phyloP scores from a whole-genome alignment of 2,329 filamentous ascomycete species.

The Penicillium sp. region DNA sequence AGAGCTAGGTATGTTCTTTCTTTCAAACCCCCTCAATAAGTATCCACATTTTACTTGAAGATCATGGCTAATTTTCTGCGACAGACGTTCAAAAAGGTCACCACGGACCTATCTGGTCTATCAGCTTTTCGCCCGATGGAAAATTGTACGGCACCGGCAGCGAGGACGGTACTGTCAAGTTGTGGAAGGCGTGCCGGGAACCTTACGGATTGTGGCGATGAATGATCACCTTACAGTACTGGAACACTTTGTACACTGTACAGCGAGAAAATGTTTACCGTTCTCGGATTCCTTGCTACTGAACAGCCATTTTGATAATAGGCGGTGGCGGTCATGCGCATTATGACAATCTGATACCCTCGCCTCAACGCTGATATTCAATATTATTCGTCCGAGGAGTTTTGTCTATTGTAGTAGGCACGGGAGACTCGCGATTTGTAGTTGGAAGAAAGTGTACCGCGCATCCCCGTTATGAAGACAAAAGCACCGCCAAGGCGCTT shows the following conservation, averaged over 20 bases:
- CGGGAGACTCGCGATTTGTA: neutral
- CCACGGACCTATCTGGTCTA: slow-evolving; percentile 95
- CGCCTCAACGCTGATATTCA: neutral
- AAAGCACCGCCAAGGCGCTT: neutral
- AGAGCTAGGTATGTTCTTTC: slow-evolving; percentile 65
- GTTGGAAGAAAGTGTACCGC: too few relatives aligned
- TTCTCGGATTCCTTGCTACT: neutral
- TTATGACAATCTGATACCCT: slow-evolving; percentile 3
- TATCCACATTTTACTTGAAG: neutral
- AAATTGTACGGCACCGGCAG: slow-evolving; percentile 96
- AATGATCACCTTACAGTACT: neutral
- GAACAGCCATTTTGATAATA: neutral
- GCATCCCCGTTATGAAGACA: neutral
- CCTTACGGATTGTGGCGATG: slow-evolving; percentile 68
- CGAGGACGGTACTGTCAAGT: slow-evolving; percentile 96
- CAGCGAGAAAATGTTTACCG: neutral
- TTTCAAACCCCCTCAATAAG: neutral
- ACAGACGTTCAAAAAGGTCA: slow-evolving; percentile 92
- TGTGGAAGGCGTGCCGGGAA: slow-evolving; percentile 72
- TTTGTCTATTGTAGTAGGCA: neutral
- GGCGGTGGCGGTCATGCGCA: slow-evolving; percentile 1
- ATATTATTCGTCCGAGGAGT: neutral
- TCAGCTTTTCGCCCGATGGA: slow-evolving; percentile 91
- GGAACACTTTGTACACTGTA: neutral
- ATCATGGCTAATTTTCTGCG: slow-evolving; percentile 13